Percentiles rank a stretch among this genome's conserved stretches.
phyloP scores from a whole-genome alignment of 2,329 filamentous ascomycete species.

The Beauveria sp. region DNA sequence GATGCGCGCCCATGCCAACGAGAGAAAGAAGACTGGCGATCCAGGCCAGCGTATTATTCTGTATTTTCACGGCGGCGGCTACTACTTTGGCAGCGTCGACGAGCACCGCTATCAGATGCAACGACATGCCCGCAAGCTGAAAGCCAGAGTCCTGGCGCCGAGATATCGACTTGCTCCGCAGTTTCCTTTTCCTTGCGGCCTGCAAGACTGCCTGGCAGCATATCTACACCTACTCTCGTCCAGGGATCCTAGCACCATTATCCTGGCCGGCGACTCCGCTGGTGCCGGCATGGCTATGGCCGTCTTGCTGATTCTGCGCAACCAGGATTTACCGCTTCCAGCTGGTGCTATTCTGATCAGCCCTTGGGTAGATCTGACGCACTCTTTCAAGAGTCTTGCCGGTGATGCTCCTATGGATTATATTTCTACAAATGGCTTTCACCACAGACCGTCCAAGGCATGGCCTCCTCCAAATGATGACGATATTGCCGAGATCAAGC shows the following conservation, averaged over 20 bases:
- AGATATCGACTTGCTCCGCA: slow-evolving; percentile 84
- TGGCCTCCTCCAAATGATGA: slow-evolving; percentile 89
- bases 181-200: slow-evolving; percentile 88
- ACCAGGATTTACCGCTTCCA: slow-evolving; percentile 75
- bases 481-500: slow-evolving; percentile 51
- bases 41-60: slow-evolving; percentile 73
- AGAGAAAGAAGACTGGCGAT: slow-evolving; percentile 55
- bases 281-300: slow-evolving; percentile 84
- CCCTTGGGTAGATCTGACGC: slow-evolving; percentile 92
- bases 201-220: slow-evolving; percentile 82
- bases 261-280: slow-evolving; percentile 87
- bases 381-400: slow-evolving; percentile 88
- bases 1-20: slow-evolving; percentile 69
- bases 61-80: slow-evolving; percentile 89
- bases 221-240: slow-evolving; percentile 75
- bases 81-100: slow-evolving; percentile 92
- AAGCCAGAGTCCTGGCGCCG: slow-evolving; percentile 81
- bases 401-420: slow-evolving; percentile 71
- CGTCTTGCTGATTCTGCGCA: slow-evolving; percentile 71
- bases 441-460: slow-evolving; percentile 79
- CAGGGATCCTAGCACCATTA: slow-evolving; percentile 72
- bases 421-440: slow-evolving; percentile 79
- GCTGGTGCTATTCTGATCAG: slow-evolving; percentile 87
- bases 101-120: slow-evolving; percentile 99
- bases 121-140: slow-evolving; percentile 86